Percentiles rank a stretch among this genome's conserved stretches.
phyloP scores from a whole-genome alignment of 768 basidiomycete species.

The Cystofilobasidium capitatum region DNA sequence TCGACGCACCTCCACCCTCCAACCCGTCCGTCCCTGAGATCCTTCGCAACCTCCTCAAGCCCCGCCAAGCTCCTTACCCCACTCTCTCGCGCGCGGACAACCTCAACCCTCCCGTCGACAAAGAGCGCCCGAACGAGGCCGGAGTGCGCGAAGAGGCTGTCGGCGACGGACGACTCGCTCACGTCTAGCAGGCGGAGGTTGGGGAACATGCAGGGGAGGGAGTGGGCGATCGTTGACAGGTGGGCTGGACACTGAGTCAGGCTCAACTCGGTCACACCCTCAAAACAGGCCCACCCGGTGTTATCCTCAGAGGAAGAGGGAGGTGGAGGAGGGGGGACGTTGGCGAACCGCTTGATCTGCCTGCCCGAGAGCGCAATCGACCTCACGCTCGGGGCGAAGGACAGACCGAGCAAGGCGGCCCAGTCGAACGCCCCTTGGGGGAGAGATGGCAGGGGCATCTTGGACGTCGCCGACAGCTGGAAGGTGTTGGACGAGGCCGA shows the following conservation, averaged over 20 bases:
- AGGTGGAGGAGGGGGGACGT: neutral
- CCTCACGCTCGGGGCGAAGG: neutral
- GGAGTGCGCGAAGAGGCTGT: neutral
- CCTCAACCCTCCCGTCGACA: neutral
- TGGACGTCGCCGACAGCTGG: neutral
- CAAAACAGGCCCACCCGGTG: neutral
- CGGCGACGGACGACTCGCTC: neutral
- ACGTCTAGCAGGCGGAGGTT: neutral
- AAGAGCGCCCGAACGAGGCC: slow-evolving; percentile 5
- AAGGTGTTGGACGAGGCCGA: neutral
- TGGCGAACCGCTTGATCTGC: neutral
- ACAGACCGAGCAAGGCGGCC: neutral
- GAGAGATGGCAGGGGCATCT: neutral
- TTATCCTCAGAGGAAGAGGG: neutral
- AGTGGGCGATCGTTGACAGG: neutral
- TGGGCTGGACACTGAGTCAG: neutral
- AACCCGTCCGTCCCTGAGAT: neutral
- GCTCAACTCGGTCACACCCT: neutral
- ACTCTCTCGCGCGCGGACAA: slow-evolving; percentile 7
- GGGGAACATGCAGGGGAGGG: neutral
- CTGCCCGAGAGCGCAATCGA: neutral
- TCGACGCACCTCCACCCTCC: slow-evolving; percentile 22
- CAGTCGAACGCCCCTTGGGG: neutral
- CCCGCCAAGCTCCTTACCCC: slow-evolving; percentile 5
- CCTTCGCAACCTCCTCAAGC: slow-evolving; percentile 9